Base-by-base conservation (phyloP, 2,329 filamentous ascomycete species). In the Geosmithia flava region DNA sequence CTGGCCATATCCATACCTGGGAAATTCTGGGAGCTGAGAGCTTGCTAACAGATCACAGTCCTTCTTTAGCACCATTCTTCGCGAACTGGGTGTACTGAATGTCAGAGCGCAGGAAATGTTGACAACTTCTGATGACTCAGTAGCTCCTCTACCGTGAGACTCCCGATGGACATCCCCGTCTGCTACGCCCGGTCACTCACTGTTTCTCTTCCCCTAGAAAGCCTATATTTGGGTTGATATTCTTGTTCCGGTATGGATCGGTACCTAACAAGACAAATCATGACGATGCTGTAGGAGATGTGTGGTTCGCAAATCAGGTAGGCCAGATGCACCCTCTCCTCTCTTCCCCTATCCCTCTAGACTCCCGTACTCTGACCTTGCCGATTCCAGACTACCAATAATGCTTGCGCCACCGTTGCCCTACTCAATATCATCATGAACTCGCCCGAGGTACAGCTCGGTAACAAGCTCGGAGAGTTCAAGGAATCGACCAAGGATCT, bases 291-390 rank as follows among this genome's bases (percentile, higher is more conserved):
- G 70, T 75, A 52, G 69, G 67, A 43, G 68, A 78, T 3, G 68
- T 97, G 17, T 98, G 93, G 91, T 97, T 96, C 62, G 89, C 90
- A 27, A 96, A 96, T 58, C 91, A 95, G 68, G 84, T 87, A 60
- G 19, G 67, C 56, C 23, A 8, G 8, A 27, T 27, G 23, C 23
- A 4, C 23, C 23, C 23, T 27, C 23, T 2, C 13, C 27, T 20
- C 13, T n/a, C 23, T 11, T 1, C 33, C 27, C 16, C 19, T 29
- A 23, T 42, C 16, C n/a, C 19, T 20, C 2, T 40, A 6, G 15
- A 37, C 15, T 2, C 17, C n/a, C 20, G 47, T 44, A 7, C 39
- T 37, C 52, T 57, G 40, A 60, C 15, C 8, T 33, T 37, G 27
- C 8, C n/a, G n/a, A n/a, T 33, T 20, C 6, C 11, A 91, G 83